Percentiles rank a stretch among this genome's conserved stretches.
Evolutionary conservation across 2,329 filamentous ascomycete species (phyloP).

Genomic region (Didymella arachidicola): DNA sequence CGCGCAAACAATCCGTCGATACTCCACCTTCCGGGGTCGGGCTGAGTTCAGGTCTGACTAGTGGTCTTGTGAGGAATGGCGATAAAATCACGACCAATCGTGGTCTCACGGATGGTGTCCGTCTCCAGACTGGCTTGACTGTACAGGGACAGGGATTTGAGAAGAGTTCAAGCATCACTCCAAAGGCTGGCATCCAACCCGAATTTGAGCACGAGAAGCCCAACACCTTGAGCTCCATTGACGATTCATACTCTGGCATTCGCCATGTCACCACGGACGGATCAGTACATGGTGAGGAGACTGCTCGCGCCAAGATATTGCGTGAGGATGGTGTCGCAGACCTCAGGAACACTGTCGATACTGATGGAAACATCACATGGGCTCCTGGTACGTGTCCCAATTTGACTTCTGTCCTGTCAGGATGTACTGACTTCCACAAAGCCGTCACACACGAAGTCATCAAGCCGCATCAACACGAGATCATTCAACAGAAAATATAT

Average conservation of each 20-base stretch:
- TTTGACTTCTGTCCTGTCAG: neutral
- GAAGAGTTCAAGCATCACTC: conserved; percentile 17
- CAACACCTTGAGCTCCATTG: conserved; percentile 3
- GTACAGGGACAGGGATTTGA: conserved; percentile 8
- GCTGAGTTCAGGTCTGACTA: conserved; percentile 14
- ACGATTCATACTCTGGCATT: neutral
- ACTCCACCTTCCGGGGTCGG: conserved; percentile 8
- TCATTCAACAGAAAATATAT: conserved; percentile 58
- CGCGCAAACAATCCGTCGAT: conserved; percentile 1
- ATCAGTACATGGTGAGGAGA: conserved; percentile 10
- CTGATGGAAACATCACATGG: conserved; percentile 46
- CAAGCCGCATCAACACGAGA: conserved; percentile 54
- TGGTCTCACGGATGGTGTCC: conserved; percentile 22
- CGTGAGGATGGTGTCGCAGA: conserved; percentile 46
- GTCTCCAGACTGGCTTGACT: conserved; percentile 10
- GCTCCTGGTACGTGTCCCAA: conserved; percentile 49
- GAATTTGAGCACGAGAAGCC: conserved; percentile 3
- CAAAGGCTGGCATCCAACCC: conserved; percentile 11
- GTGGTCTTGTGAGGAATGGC: conserved; percentile 9
- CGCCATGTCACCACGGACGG: conserved; percentile 13
- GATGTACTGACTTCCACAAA: conserved; percentile 33
- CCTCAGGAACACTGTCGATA: conserved; percentile 51
- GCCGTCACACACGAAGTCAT: conserved; percentile 61
- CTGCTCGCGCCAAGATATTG: conserved; percentile 13
- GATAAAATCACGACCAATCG: conserved; percentile 16